Conservation (phyloP, 306 rosid species). For the Trichosanthes truncata region DNA sequence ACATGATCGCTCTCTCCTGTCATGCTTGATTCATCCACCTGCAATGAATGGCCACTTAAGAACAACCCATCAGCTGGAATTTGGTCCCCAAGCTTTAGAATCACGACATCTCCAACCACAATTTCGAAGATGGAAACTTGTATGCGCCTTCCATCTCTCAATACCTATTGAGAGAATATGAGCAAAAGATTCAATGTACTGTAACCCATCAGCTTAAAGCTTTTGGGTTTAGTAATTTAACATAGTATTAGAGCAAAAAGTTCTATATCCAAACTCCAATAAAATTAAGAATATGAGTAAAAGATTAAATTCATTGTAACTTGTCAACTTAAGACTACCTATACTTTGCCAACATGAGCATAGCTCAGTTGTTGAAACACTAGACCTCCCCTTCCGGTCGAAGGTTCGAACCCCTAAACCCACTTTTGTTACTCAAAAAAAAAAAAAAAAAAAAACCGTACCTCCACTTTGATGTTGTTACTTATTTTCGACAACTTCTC, state of each 20-base stretch:
- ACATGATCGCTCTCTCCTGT: conserved; percentile 87
- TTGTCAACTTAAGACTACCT: not conserved
- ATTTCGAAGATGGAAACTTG: conserved; percentile 55
- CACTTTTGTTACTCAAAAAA: not conserved
- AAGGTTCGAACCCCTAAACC: not conserved
- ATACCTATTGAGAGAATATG: conserved; percentile 7
- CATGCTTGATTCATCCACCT: conserved; percentile 86
- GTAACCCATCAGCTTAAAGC: not conserved
- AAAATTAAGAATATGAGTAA: not conserved
- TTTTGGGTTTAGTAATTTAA: not conserved
- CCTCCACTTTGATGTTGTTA: conserved; percentile 53
- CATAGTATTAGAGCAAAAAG: not conserved
- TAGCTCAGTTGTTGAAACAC: not conserved
- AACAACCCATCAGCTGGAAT: conserved; percentile 83
- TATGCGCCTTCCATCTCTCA: conserved; percentile 48
- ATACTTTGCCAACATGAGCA: not conserved
- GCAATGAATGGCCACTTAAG: conserved; percentile 53
- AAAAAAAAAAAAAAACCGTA: not conserved
- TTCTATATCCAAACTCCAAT: not conserved
- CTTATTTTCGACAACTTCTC: conserved; percentile 66
- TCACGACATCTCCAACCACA: conserved; percentile 63
- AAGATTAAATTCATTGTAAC: not conserved
- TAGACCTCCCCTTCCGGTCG: too few relatives aligned
- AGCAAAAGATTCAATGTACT: not conserved
- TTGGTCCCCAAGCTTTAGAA: conserved; percentile 69